Conservation (phyloP, 208 protist species). For the Trypanosoma conorhini region DNA sequence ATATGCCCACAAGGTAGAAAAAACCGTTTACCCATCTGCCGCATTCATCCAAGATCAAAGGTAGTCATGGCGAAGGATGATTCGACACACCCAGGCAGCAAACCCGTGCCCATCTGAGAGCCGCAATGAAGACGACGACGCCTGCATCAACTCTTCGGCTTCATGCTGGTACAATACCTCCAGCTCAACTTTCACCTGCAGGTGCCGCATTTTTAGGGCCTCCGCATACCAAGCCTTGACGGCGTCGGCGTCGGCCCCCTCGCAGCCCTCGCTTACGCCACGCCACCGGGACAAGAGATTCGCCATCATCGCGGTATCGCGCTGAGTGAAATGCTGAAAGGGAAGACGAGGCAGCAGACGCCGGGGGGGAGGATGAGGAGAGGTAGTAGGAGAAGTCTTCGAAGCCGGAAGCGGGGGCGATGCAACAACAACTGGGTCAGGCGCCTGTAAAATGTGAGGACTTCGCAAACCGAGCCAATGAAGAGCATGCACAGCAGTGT, state of each 20-base stretch:
- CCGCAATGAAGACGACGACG: background rate
- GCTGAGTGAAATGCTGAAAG: constrained; percentile 43
- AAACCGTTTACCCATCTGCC: background rate
- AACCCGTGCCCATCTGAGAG: constrained; percentile 17
- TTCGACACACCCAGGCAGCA: constrained; percentile 39
- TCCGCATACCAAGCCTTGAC: constrained; percentile 32
- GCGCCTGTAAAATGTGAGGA: constrained; percentile 12
- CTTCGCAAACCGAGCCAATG: constrained; percentile 59
- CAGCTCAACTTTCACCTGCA: constrained; percentile 40
- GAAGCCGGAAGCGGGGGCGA: background rate
- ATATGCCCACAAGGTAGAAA: background rate
- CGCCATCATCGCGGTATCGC: constrained; percentile 52
- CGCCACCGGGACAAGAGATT: constrained; percentile 31
- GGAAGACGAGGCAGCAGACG: constrained; percentile 26
- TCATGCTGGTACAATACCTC: constrained; percentile 37
- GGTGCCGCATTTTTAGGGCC: constrained; percentile 31
- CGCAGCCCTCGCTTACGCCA: background rate
- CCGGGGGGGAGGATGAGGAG: too few relatives aligned
- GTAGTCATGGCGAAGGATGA: constrained; percentile 41
- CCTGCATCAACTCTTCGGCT: background rate
- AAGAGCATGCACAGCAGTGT: constrained; percentile 33
- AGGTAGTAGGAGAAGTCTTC: background rate
- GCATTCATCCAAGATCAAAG: constrained; percentile 15
- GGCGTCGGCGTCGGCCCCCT: background rate
- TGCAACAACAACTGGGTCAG: background rate